Evolutionary conservation across 2,329 filamentous ascomycete species (phyloP).

Genomic region (Nakataea oryzae): DNA sequence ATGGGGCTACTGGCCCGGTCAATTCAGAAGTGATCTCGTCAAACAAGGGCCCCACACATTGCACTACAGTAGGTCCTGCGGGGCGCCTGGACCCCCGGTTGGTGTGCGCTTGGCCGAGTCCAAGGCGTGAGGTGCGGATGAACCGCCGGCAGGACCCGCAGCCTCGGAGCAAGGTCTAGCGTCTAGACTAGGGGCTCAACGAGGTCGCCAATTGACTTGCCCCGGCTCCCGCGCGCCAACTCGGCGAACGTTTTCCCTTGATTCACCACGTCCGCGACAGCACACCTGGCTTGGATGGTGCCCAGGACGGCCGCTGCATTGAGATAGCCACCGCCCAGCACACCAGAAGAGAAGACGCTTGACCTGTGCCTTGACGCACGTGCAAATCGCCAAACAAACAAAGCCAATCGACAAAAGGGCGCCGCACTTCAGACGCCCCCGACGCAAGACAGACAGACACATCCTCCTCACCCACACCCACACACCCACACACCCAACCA

Average conservation of each 20-base stretch:
- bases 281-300: too few species aligned
- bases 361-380: background rate
- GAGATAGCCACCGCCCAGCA: background rate
- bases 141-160: background rate
- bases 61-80: too few species aligned
- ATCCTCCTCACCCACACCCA: background rate
- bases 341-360: background rate
- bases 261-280: background rate
- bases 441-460: background rate
- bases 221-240: too few species aligned
- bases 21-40: background rate
- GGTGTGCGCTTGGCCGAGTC: too few species aligned
- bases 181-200: too few species aligned
- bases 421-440: background rate
- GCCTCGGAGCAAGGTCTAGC: too few species aligned
- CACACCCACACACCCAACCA: constrained; percentile 4
- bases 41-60: background rate
- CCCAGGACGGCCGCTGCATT: too few species aligned
- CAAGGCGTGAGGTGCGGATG: background rate
- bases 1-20: too few species aligned
- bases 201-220: background rate
- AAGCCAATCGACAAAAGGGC: background rate
- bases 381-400: background rate
- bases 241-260: background rate
- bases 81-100: too few species aligned